Evolutionary conservation across 345 rosid genomes (phyloP).

Genomic region (Syzygium aromaticum): DNA sequence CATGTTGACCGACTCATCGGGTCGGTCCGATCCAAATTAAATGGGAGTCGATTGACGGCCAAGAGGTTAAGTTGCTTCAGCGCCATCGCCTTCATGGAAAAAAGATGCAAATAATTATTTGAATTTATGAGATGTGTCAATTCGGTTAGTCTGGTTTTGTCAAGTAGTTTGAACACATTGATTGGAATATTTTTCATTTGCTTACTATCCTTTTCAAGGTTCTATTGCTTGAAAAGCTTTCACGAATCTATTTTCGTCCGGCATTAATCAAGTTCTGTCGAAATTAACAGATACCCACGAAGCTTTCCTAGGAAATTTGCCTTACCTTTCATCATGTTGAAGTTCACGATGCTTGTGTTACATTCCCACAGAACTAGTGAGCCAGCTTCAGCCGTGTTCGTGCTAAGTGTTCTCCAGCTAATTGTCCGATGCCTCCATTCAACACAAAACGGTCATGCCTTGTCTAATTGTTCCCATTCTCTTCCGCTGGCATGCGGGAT

Average conservation of each 20-base stretch:
- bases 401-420: not conserved
- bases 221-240: not conserved
- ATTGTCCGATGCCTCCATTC: not conserved
- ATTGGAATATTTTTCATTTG: not conserved
- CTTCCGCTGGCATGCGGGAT: too few species aligned
- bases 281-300: not conserved
- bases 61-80: not conserved
- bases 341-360: not conserved
- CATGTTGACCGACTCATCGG: conserved; percentile 6
- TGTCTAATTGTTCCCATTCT: too few species aligned
- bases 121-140: not conserved
- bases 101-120: fast-evolving
- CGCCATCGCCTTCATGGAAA: not conserved
- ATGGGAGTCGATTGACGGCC: not conserved
- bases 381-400: not conserved
- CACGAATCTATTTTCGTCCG: not conserved
- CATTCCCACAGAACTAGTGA: not conserved
- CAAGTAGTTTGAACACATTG: not conserved
- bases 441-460: not conserved
- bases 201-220: too few species aligned
- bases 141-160: not conserved
- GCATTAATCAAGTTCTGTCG: not conserved
- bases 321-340: not conserved
- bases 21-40: not conserved
- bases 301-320: not conserved